Evolutionary conservation across 805 yeast genomes (phyloP).

Genomic region (Maudiozyma serrabonitensis): DNA sequence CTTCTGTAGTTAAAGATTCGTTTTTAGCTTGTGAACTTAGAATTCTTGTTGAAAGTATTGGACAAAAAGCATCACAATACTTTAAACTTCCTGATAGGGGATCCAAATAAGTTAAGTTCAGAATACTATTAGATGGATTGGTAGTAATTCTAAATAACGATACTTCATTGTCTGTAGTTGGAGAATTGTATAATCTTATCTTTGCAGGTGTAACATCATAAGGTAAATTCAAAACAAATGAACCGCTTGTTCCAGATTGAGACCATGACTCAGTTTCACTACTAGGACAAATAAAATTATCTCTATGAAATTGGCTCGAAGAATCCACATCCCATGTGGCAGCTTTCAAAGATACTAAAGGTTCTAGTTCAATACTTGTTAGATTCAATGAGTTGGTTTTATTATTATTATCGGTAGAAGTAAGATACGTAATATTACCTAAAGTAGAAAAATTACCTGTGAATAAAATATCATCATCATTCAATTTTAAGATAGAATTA

Average conservation of each 20-base stretch:
- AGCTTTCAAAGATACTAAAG: constrained; percentile 47
- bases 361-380: constrained; percentile 41
- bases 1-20: constrained; percentile 17
- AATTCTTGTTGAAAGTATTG: constrained; percentile 39
- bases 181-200: constrained; percentile 59
- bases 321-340: constrained; percentile 43
- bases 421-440: constrained; percentile 30
- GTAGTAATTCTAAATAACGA: constrained; percentile 65
- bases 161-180: constrained; percentile 35
- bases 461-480: constrained; percentile 49
- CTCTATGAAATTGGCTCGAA: constrained; percentile 25
- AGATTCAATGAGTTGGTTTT: constrained; percentile 29
- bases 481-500: constrained; percentile 49
- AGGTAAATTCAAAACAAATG: constrained; percentile 56
- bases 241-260: constrained; percentile 42
- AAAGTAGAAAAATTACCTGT: constrained; percentile 68
- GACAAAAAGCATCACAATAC: constrained; percentile 86
- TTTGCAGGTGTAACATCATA: constrained; percentile 55
- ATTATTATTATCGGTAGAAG: constrained; percentile 9
- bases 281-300: constrained; percentile 50
- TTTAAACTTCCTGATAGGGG: constrained; percentile 49
- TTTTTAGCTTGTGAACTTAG: constrained; percentile 25
- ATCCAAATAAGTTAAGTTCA: constrained; percentile 82
- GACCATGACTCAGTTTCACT: constrained; percentile 41
- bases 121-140: constrained; percentile 73